These are phyloP conservation scores for Cryphonectria japonica DNA, from an alignment of 2,329 filamentous ascomycete genomes.

Conservation along the genomic window DNA sequence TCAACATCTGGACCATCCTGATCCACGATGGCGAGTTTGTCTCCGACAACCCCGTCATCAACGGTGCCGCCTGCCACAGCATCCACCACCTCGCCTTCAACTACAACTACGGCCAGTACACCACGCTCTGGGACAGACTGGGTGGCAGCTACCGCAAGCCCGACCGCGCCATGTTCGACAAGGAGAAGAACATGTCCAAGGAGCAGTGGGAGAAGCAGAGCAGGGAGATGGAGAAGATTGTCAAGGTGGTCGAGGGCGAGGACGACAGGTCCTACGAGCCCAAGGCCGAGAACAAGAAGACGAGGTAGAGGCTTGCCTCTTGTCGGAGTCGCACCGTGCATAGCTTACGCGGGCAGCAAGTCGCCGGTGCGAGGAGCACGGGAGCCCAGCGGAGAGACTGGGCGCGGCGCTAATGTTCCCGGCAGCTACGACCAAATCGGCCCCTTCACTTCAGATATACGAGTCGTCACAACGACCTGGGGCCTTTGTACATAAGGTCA, in stretches of 20 bases:
- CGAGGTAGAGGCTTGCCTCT: conserved; percentile 36
- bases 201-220: conserved; percentile 79
- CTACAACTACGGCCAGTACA: conserved; percentile 95
- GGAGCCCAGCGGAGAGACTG: not conserved
- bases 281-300: conserved; percentile 52
- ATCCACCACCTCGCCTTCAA: conserved; percentile 88
- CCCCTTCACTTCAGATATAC: not conserved
- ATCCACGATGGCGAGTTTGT: conserved; percentile 97
- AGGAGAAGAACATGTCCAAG: conserved; percentile 82
- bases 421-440: not conserved
- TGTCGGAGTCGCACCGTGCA: not conserved
- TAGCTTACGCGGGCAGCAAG: not conserved
- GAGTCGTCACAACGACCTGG: not conserved
- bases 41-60: conserved; percentile 86
- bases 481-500: not conserved
- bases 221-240: conserved; percentile 74
- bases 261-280: conserved; percentile 55
- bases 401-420: not conserved
- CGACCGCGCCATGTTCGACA: conserved; percentile 81
- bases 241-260: conserved; percentile 69
- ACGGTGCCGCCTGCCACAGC: conserved; percentile 92
- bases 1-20: conserved; percentile 96
- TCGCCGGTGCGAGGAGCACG: not conserved
- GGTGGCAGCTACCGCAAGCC: conserved; percentile 86
- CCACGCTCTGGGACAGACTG: conserved; percentile 86